Conservation (phyloP, 2,329 filamentous ascomycete genomes). For the Trichoderma harzianum region DNA sequence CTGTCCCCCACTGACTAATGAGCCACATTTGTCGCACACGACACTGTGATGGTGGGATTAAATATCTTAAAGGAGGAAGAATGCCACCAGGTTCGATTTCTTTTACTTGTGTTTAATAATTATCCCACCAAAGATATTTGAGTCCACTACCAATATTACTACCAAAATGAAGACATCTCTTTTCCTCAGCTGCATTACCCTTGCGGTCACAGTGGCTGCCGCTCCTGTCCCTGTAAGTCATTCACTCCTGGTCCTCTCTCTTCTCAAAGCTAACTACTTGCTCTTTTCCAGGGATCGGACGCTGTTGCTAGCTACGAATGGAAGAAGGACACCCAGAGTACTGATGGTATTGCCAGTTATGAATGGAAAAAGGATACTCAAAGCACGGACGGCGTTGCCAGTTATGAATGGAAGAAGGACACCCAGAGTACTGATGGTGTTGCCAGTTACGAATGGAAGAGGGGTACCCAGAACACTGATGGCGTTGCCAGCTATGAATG, state of each 20-base stretch:
- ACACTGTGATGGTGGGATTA: neutral
- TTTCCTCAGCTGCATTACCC: neutral
- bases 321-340: neutral
- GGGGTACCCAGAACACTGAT: neutral
- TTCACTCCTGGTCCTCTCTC: too few species aligned
- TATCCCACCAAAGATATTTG: neutral
- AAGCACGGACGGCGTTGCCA: neutral
- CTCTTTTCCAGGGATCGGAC: neutral
- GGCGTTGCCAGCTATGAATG: neutral
- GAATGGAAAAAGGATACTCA: neutral
- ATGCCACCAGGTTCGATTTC: neutral
- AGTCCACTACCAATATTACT: neutral
- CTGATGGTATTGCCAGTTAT: neutral
- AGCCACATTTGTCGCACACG: neutral
- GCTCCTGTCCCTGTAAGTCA: neutral
- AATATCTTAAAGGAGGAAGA: neutral
- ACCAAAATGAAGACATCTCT: slow-evolving; percentile 9
- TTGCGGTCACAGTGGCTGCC: slow-evolving; percentile 3
- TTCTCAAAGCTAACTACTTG: neutral
- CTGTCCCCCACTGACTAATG: neutral
- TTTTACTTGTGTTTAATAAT: neutral
- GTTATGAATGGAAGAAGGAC: neutral
- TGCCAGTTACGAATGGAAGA: slow-evolving; percentile 1
- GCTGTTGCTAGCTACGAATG: neutral
- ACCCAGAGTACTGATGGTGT: neutral